Evolutionary conservation across 257 asterid species (phyloP), one percentile per base, ranked within the genome.

Genomic region (Capsicum chinense): DNA sequence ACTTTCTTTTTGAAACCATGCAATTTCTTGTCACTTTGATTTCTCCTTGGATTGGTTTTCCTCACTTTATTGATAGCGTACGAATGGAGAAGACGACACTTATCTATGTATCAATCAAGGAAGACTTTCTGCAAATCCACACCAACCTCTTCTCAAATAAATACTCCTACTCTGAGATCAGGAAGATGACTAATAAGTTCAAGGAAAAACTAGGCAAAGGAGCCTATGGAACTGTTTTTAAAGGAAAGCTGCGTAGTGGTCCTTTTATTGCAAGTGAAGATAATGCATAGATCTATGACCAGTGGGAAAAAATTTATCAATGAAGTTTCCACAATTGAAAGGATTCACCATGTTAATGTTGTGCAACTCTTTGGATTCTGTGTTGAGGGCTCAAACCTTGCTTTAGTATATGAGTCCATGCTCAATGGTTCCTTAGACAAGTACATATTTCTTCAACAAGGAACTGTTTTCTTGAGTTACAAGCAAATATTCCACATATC

Each of bases 171-270:
- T 70, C 84, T 4, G 90, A 92, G 74, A 86, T 91, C 26, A 91
- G 88, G 68, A 92, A 82, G 85, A 92, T 92, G 91, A 87, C 92
- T 5, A 78, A 60, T 3, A 90, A 87, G 44, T 89, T 91, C 86
- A 86, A 84, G 86, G 82, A 88, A 35, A 88, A 89, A 83, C n/a
- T 90, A 81, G 93, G 94, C 1, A 88, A 85, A 85, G 92, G 94
- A 44, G 86, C 86, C 37, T 87, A 84, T 82, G 93, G 92, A n/a
- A 85, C 87, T 16, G 91, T 91, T 50, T 92, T 54, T 78, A 87
- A 83, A 87, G 95, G 93, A 84, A 88, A 87, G 26, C 93, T 90
- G 7, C 86, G 88, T 0, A 90, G 93, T 74, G 92, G 93, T 7
- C 90, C 90, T 62, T 50, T 33, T 57, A 93, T 79, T 67, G 90